phyloP scores from a whole-genome alignment of 768 basidiomycete genomes.

The Kwoniella newhampshirensis region DNA sequence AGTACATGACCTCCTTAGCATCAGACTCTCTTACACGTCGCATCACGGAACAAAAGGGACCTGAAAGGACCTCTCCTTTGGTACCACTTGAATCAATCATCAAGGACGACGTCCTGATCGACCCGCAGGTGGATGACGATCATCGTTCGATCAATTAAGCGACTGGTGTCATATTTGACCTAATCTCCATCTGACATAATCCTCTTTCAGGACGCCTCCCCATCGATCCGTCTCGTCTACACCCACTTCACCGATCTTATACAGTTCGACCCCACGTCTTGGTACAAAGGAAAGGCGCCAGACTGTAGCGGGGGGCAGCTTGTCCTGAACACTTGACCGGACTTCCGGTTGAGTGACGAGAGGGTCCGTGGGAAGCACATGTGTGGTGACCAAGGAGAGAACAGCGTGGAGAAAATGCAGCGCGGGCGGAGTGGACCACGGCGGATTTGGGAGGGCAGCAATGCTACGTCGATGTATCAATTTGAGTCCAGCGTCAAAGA shows the following conservation, averaged over 20 bases:
- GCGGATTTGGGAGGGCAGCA: conserved; percentile 30
- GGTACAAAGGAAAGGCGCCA: conserved; percentile 49
- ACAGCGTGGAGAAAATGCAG: conserved; percentile 43
- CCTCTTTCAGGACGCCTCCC: conserved; percentile 43
- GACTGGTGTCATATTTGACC: neutral
- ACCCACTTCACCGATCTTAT: conserved; percentile 26
- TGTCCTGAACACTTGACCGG: conserved; percentile 1
- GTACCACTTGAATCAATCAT: too few species aligned
- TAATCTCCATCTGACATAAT: conserved; percentile 45
- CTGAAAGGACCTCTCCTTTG: too few species aligned
- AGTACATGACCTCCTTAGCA: too few species aligned
- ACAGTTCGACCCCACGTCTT: conserved; percentile 42
- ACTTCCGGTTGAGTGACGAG: conserved; percentile 1
- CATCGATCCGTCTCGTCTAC: conserved; percentile 25
- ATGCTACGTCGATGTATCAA: conserved; percentile 21
- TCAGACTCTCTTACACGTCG: too few species aligned
- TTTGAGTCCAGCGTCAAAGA: too few species aligned
- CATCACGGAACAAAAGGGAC: too few species aligned
- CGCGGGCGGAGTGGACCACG: conserved; percentile 40
- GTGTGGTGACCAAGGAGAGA: conserved; percentile 27
- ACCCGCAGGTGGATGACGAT: too few species aligned
- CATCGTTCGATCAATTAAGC: too few species aligned
- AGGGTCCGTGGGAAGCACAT: conserved; percentile 45
- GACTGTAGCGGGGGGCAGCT: conserved; percentile 36
- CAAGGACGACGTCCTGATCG: too few species aligned